Evolutionary conservation across 257 asterid species (phyloP), one percentile per base, ranked within the genome.

Genomic region (Nicotiana knightiana): DNA sequence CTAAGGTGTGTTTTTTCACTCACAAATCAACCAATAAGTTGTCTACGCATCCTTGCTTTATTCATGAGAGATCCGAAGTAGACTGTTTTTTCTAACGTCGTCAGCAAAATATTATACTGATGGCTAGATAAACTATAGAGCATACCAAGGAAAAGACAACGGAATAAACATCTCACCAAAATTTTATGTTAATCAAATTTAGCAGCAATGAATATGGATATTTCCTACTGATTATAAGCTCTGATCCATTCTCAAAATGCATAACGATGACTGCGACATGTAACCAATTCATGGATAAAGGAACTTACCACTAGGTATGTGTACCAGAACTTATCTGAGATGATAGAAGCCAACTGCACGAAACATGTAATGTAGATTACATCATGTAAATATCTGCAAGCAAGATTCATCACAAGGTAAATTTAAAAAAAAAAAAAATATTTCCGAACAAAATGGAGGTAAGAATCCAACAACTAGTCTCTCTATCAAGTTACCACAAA

Each of bases 291-390:
- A 75, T 51, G 43, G 9, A 26, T 54, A 26, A 24, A 51, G 63
- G 24, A 73, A 79, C 97, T 87, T 88, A 96, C 99, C 94, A 94
- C 97, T 86, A 94, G 86, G 87, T 93, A 96, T 82, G 88, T 85
- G 88, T 89, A 93, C 97, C 97, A 93, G 87, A 94, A 93, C 86
- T 91, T 94, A 79, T 87, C 98, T 13, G 98, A 96, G 82, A 96
- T 83, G 85, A 93, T 90, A 86, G 98, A 90, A 61, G 93, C 84
- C 79, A 96, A 89, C 86, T 96, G 99, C 80, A 96, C 98, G 79
- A 96, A 94, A 83, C 97, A 88, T 15, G 98, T 94, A 39, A 96
- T 87, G 88, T 96, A 96, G 91, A 96, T 96, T 83, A 96, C 88
- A 84, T 96, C 98, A 71, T 93, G 98, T 85, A 92, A 82, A 84